Percentiles rank a stretch among this genome's conserved stretches.
phyloP scores from a whole-genome alignment of 2,329 filamentous ascomycete genomes.

The Sclerotinia borealis region DNA sequence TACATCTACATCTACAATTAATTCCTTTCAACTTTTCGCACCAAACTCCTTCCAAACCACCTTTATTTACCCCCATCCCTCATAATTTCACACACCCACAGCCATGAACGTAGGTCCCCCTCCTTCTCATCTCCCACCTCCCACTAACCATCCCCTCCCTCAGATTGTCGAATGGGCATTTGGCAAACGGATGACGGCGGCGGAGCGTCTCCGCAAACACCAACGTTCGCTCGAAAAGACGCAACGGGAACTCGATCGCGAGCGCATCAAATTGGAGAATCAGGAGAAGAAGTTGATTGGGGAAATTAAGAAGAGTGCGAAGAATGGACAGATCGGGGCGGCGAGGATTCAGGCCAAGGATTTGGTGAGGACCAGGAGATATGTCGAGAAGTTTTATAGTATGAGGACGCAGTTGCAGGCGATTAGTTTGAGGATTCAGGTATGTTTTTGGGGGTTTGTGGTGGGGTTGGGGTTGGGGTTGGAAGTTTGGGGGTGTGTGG shows the following conservation, averaged over 20 bases:
- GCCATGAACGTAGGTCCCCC: constrained; percentile 48
- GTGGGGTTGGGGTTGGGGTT: background rate
- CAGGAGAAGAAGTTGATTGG: constrained; percentile 95
- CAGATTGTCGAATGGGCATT: constrained; percentile 99
- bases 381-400: constrained; percentile 96
- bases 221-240: constrained; percentile 96
- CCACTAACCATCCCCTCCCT: background rate
- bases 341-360: constrained; percentile 99
- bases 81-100: background rate
- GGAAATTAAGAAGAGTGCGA: constrained; percentile 97
- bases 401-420: constrained; percentile 97
- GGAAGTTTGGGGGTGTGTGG: too few relatives aligned
- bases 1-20: background rate
- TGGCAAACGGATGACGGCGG: constrained; percentile 97
- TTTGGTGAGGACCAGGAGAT: constrained; percentile 84
- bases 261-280: constrained; percentile 92
- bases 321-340: constrained; percentile 97
- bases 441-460: constrained; percentile 37
- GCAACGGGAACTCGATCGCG: constrained; percentile 90
- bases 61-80: too few relatives aligned
- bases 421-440: constrained; percentile 90
- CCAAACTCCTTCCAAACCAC: background rate
- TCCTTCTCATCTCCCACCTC: background rate
- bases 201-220: constrained; percentile 85
- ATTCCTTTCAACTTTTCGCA: background rate